Percentiles rank a stretch among this genome's conserved stretches.
phyloP scores from a whole-genome alignment of 2,329 filamentous ascomycete species.

The Myriangium duriaei region DNA sequence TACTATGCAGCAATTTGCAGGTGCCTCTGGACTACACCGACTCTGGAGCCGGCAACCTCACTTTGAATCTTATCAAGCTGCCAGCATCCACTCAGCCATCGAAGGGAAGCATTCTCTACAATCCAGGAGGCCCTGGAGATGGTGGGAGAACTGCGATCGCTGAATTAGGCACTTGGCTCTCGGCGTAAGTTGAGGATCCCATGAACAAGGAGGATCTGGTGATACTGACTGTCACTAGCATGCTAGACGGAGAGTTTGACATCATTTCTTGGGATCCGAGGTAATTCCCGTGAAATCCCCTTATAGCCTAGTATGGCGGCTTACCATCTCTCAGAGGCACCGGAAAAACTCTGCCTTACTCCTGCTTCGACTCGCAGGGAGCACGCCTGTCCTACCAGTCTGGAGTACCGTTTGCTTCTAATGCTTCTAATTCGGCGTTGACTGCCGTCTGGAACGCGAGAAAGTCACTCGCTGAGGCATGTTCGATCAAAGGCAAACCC shows the following conservation, averaged over 20 bases:
- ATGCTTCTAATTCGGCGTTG: constrained; percentile 27
- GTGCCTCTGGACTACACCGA: constrained; percentile 32
- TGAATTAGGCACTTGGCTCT: constrained; percentile 20
- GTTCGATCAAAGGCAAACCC: constrained; percentile 11
- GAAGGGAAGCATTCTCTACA: constrained; percentile 29
- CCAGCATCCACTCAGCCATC: constrained; percentile 21
- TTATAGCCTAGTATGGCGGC: no score
- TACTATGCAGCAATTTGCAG: constrained; percentile 23
- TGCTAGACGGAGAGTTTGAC: not conserved
- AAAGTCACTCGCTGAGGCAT: constrained; percentile 21
- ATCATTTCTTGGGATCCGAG: constrained; percentile 1
- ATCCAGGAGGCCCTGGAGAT: constrained; percentile 17
- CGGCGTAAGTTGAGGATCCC: not conserved
- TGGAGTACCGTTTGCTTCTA: constrained; percentile 23
- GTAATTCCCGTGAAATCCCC: not conserved
- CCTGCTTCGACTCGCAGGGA: constrained; percentile 9
- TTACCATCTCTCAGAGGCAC: constrained; percentile 8
- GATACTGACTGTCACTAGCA: not conserved
- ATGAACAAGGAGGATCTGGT: not conserved
- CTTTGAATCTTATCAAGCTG: constrained; percentile 23
- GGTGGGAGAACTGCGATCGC: constrained; percentile 10
- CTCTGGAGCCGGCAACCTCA: constrained; percentile 14
- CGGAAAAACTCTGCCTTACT: constrained; percentile 1
- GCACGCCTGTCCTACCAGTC: constrained; percentile 22
- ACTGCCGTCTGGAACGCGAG: constrained; percentile 26